Conservation (phyloP, 1,284 basidiomycete species). For the Takashimella koratensis region DNA sequence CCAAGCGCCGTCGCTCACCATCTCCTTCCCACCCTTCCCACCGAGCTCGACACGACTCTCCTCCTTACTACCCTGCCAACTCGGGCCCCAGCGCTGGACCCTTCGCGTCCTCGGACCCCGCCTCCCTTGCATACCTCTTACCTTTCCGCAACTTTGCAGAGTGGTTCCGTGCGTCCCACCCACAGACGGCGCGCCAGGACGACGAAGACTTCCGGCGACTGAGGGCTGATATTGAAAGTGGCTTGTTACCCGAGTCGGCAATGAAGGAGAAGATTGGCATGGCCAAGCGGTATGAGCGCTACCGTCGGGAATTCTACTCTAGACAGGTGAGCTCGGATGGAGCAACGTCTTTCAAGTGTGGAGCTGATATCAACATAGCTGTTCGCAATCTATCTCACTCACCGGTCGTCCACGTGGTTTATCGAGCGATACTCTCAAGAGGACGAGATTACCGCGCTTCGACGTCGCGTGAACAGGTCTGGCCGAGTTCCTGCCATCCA, state of each 20-base stretch:
- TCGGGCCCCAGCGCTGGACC: neutral
- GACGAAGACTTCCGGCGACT: conserved; percentile 36
- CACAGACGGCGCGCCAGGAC: conserved; percentile 59
- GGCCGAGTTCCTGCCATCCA: conserved; percentile 72
- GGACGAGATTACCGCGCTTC: conserved; percentile 63
- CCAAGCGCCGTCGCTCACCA: conserved; percentile 72
- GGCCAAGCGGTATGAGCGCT: conserved; percentile 72
- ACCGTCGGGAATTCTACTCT: conserved; percentile 80
- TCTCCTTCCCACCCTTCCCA: conserved; percentile 68
- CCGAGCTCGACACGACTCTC: conserved; percentile 29
- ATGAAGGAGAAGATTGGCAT: conserved; percentile 64
- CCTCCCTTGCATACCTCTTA: conserved; percentile 74
- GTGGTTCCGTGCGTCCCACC: conserved; percentile 78
- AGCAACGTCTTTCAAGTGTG: neutral
- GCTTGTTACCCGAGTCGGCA: conserved; percentile 29
- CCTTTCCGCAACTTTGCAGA: conserved; percentile 80
- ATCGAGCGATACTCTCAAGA: conserved; percentile 83
- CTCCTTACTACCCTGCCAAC: neutral
- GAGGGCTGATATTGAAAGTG: conserved; percentile 23
- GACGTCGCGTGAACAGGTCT: conserved; percentile 70
- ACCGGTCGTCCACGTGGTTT: conserved; percentile 89
- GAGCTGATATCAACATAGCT: conserved; percentile 44
- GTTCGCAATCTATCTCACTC: conserved; percentile 86
- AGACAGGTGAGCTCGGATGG: conserved; percentile 80
- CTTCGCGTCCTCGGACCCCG: conserved; percentile 57